Evolutionary conservation across 192 early-diverging fungal genomes (phyloP).

Genomic region (Backusella tarrabulga): DNA sequence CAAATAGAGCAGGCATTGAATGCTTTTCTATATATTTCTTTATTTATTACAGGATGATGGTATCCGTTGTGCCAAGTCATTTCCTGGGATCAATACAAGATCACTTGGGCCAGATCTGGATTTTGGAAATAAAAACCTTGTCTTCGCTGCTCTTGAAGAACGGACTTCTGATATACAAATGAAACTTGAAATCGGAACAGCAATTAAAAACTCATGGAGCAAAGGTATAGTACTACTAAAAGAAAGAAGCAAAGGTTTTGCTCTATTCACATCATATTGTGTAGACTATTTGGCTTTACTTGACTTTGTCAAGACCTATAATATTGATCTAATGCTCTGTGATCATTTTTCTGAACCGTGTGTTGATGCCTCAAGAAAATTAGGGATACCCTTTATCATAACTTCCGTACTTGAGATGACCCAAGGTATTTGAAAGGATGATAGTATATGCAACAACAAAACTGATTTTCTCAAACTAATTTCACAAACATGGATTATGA

Average conservation of each 20-base stretch:
- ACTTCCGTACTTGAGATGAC: conserved; percentile 19
- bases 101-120: not conserved
- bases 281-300: not conserved
- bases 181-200: not conserved
- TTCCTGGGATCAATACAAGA: not conserved
- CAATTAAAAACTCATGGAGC: not conserved
- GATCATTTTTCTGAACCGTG: conserved; percentile 23
- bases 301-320: not conserved
- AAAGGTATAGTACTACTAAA: not conserved
- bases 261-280: not conserved
- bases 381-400: conserved; percentile 21
- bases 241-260: not conserved
- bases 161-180: not conserved
- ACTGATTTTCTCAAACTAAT: not conserved
- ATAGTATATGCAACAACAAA: not conserved
- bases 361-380: not conserved
- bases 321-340: conserved; percentile 10
- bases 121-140: not conserved
- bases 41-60: not conserved
- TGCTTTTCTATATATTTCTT: too few relatives aligned
- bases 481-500: too few relatives aligned
- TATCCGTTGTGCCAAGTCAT: not conserved
- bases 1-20: not conserved
- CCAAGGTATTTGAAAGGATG: not conserved
- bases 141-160: not conserved